Percentiles rank a stretch among this genome's conserved stretches.
Evolutionary conservation across 2,329 filamentous ascomycete species (phyloP).

Genomic region (Thelonectria blattea): DNA sequence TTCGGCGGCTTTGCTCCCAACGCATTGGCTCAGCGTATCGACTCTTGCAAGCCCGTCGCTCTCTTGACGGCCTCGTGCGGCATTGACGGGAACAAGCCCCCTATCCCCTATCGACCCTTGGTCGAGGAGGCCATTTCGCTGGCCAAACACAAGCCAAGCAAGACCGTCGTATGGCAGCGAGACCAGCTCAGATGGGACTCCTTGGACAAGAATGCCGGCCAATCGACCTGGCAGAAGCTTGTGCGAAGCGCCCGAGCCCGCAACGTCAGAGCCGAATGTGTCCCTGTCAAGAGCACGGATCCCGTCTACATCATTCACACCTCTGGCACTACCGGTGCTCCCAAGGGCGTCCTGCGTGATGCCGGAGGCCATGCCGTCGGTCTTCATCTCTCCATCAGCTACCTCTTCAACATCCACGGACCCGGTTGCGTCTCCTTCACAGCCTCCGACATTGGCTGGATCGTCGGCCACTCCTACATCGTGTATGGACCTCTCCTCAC

Average conservation of each 20-base stretch:
- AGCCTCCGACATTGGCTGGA: constrained; percentile 91
- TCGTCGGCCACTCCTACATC: constrained; percentile 73
- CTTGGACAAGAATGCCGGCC: constrained; percentile 68
- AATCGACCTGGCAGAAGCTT: constrained; percentile 80
- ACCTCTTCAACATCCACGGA: constrained; percentile 81
- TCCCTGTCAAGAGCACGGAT: constrained; percentile 79
- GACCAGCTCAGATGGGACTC: constrained; percentile 77
- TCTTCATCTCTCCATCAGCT: constrained; percentile 79
- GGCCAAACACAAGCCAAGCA: constrained; percentile 72
- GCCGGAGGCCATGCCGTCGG: constrained; percentile 89
- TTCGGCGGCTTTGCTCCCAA: constrained; percentile 89
- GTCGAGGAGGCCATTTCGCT: constrained; percentile 74
- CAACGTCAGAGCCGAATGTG: constrained; percentile 72
- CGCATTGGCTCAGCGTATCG: constrained; percentile 86
- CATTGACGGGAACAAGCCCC: constrained; percentile 84
- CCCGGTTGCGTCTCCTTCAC: constrained; percentile 79
- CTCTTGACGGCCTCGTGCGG: constrained; percentile 92
- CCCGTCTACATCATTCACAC: constrained; percentile 92
- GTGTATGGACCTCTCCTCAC: constrained; percentile 86
- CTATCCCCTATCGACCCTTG: constrained; percentile 77
- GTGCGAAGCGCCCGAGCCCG: constrained; percentile 73
- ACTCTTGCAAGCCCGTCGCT: constrained; percentile 75
- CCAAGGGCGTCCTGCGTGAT: constrained; percentile 83
- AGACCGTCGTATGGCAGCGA: constrained; percentile 83
- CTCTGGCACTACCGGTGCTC: constrained; percentile 79